phyloP scores from a whole-genome alignment of 495 filamentous ascomycete species.

The Poronia punctata region DNA sequence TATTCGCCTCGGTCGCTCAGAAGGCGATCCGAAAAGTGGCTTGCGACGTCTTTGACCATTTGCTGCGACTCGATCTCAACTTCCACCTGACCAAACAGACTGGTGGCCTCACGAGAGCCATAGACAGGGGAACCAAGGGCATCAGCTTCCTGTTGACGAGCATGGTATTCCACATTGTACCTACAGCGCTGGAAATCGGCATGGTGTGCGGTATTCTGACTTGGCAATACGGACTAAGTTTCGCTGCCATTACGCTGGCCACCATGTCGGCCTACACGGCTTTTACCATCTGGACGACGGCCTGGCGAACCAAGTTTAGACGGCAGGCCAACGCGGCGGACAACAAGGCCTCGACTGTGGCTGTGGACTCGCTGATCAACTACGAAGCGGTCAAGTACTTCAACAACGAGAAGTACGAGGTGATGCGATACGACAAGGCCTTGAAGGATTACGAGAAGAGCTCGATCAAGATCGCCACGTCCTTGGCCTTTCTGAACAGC shows the following conservation, averaged over 20 bases:
- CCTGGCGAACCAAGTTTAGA: slow-evolving; percentile 94
- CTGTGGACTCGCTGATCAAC: slow-evolving; percentile 94
- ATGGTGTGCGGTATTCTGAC: slow-evolving; percentile 93
- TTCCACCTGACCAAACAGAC: slow-evolving; percentile 94
- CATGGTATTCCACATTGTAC: slow-evolving; percentile 97
- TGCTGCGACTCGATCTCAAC: slow-evolving; percentile 80
- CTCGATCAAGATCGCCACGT: slow-evolving; percentile 94
- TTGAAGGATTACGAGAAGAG: slow-evolving; percentile 82
- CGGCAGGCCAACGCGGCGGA: slow-evolving; percentile 93
- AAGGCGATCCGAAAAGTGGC: slow-evolving; percentile 92
- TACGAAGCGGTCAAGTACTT: slow-evolving; percentile 99
- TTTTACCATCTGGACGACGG: slow-evolving; percentile 91
- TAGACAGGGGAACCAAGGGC: slow-evolving; percentile 94
- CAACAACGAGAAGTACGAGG: slow-evolving; percentile 95
- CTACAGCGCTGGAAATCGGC: slow-evolving; percentile 86
- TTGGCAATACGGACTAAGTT: slow-evolving; percentile 87
- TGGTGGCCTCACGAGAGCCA: slow-evolving; percentile 86
- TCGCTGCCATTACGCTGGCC: slow-evolving; percentile 80
- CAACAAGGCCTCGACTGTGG: slow-evolving; percentile 89
- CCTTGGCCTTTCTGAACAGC: slow-evolving; percentile 85
- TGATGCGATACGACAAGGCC: slow-evolving; percentile 81
- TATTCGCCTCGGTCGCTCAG: slow-evolving; percentile 94
- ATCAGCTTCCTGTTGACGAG: slow-evolving; percentile 95
- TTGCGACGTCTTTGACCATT: slow-evolving; percentile 83
- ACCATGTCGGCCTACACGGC: slow-evolving; percentile 93